Conservation (phyloP, 495 filamentous ascomycete species). For the Cercophora sp. region DNA sequence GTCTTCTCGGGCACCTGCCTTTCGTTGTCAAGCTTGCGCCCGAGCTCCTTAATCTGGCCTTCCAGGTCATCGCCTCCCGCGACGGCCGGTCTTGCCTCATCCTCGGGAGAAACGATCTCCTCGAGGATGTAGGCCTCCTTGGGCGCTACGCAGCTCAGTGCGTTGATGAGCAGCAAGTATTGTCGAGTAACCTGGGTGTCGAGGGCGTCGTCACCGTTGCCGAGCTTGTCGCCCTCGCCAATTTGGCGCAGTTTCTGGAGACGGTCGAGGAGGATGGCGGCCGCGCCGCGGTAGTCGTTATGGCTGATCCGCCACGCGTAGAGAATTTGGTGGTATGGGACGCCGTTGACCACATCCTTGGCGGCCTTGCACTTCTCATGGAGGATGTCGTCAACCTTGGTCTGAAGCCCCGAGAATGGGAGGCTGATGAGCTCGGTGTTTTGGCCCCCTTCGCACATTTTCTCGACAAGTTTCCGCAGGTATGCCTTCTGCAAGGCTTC, state of each 20-base stretch:
- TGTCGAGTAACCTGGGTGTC: conserved; percentile 59
- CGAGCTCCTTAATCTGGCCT: conserved; percentile 24
- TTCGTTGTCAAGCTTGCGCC: conserved; percentile 16
- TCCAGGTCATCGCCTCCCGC: conserved; percentile 15
- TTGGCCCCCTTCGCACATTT: conserved; percentile 64
- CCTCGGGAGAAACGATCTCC: conserved; percentile 32
- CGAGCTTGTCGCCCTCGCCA: conserved; percentile 43
- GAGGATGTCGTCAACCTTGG: conserved; percentile 73
- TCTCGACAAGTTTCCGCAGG: conserved; percentile 61
- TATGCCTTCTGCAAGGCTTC: conserved; percentile 60
- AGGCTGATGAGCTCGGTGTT: conserved; percentile 66
- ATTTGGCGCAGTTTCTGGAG: conserved; percentile 46
- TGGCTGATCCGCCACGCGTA: conserved; percentile 84
- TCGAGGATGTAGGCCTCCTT: conserved; percentile 69
- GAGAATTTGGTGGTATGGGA: conserved; percentile 75
- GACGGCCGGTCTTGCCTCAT: conserved; percentile 18
- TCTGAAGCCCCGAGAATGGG: conserved; percentile 70
- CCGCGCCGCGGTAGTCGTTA: conserved; percentile 83
- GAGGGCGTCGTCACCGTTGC: conserved; percentile 48
- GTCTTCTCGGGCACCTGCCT: conserved; percentile 11
- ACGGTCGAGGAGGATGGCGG: conserved; percentile 67
- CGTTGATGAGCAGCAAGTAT: conserved; percentile 84
- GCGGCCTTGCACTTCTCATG: conserved; percentile 56
- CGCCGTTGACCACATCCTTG: conserved; percentile 53
- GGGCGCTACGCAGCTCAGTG: conserved; percentile 74